Evolutionary conservation across 2,329 filamentous ascomycete genomes (phyloP).

Genomic region (Talaromyces sp.): DNA sequence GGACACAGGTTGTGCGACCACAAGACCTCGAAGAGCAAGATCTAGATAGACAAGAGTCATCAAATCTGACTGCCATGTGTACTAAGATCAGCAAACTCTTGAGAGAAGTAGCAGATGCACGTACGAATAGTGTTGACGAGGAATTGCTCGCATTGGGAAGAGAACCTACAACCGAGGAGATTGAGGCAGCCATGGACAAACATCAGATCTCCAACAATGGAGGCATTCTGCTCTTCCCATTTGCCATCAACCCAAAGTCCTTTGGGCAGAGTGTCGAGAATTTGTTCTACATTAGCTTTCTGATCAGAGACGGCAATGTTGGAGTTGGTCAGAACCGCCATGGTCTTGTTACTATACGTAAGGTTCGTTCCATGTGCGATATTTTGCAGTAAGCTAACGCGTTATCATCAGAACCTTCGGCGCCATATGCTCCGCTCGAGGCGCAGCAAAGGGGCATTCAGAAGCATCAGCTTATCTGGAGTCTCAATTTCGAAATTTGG

Average conservation of each 20-base stretch:
- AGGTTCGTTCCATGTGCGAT: constrained; percentile 36
- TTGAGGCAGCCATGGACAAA: constrained; percentile 57
- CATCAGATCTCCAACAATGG: constrained; percentile 65
- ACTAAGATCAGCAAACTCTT: constrained; percentile 68
- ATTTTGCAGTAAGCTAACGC: constrained; percentile 17
- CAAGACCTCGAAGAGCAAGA: constrained; percentile 73
- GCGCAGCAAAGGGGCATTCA: constrained; percentile 53
- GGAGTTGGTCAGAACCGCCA: constrained; percentile 70
- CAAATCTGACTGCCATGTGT: constrained; percentile 76
- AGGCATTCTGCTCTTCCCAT: constrained; percentile 76
- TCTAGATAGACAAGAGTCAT: constrained; percentile 70
- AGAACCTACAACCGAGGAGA: constrained; percentile 38
- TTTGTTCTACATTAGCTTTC: constrained; percentile 91
- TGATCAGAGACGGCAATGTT: constrained; percentile 81
- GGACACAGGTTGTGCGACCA: constrained; percentile 67
- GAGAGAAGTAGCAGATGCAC: constrained; percentile 38
- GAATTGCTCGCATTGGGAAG: constrained; percentile 34
- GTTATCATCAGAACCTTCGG: constrained; percentile 40
- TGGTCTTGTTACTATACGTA: constrained; percentile 75
- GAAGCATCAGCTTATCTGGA: constrained; percentile 82
- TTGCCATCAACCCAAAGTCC: constrained; percentile 82
- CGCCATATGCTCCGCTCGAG: constrained; percentile 49
- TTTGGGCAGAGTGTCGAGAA: constrained; percentile 97
- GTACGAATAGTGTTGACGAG: constrained; percentile 49
- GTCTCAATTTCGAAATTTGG: constrained; percentile 84